A percentile compares a stretch with the other conserved stretches of the same genome.
Conservation (phyloP, 2,329 filamentous ascomycete genomes). For the Chaetoscypha palmicola region DNA sequence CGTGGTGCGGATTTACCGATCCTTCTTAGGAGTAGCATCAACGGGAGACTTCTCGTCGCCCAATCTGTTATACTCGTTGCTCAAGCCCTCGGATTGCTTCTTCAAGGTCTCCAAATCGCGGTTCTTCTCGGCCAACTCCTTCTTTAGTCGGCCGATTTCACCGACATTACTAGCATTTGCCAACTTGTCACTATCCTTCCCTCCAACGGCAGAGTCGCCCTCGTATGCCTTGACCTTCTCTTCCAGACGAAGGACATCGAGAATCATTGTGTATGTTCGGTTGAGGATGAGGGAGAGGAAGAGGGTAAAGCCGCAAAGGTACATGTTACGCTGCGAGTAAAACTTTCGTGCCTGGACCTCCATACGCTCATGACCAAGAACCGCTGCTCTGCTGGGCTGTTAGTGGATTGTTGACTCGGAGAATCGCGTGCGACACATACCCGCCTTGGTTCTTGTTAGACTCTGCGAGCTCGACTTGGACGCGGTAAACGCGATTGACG, state of each 20-base stretch:
- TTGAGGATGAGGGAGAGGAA: conserved; percentile 98
- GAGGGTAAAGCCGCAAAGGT: conserved; percentile 97
- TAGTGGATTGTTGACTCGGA: conserved; percentile 15
- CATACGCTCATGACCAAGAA: conserved; percentile 89
- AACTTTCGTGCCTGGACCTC: conserved; percentile 99
- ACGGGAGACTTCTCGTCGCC: conserved; percentile 68
- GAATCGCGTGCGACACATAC: conserved; percentile 16
- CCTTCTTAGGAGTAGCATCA: conserved; percentile 51
- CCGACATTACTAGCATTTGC: conserved; percentile 65
- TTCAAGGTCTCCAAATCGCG: conserved; percentile 79
- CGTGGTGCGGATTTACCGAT: conserved; percentile 32
- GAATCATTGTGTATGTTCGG: conserved; percentile 86
- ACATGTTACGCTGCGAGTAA: conserved; percentile 99
- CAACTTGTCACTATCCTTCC: conserved; percentile 66
- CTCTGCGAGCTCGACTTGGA: conserved; percentile 78
- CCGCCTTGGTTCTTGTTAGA: conserved; percentile 53
- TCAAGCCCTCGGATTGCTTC: conserved; percentile 83
- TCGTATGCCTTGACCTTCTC: conserved; percentile 83
- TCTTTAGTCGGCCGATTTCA: conserved; percentile 63
- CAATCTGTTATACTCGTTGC: conserved; percentile 77
- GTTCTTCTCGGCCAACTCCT: conserved; percentile 66
- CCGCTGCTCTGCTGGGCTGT: conserved; percentile 45
- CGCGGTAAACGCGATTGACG: conserved; percentile 90
- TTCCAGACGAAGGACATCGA: conserved; percentile 59
- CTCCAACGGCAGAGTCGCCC: conserved; percentile 51